phyloP scores from a whole-genome alignment of 2,329 filamentous ascomycete genomes.

The Colletotrichum cordylinicola region DNA sequence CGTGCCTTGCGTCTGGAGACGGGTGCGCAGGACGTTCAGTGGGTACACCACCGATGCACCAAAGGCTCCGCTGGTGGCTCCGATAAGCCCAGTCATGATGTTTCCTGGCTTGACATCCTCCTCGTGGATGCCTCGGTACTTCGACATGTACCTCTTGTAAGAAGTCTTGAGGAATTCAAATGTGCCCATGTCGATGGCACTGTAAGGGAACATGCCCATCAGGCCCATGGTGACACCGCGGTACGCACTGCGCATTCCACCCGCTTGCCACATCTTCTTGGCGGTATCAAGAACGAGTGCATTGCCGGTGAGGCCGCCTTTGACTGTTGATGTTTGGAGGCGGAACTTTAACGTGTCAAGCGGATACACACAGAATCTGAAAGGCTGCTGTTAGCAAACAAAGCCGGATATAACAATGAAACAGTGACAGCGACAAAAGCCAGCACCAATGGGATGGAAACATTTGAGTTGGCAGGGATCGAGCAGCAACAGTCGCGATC shows the following conservation, averaged over 20 bases:
- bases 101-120: conserved; percentile 84
- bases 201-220: conserved; percentile 96
- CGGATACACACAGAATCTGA: conserved; percentile 88
- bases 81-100: conserved; percentile 85
- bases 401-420: not conserved
- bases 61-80: conserved; percentile 88
- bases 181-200: conserved; percentile 93
- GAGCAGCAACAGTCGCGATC: not conserved
- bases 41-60: conserved; percentile 96
- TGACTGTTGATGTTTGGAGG: conserved; percentile 93
- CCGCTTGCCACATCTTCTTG: conserved; percentile 82
- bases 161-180: conserved; percentile 90
- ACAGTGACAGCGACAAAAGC: not conserved
- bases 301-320: conserved; percentile 83
- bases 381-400: conserved; percentile 25
- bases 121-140: conserved; percentile 73
- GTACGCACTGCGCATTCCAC: conserved; percentile 80
- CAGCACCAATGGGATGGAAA: not conserved
- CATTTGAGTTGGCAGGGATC: not conserved
- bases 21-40: conserved; percentile 88
- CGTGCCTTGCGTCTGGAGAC: conserved; percentile 93
- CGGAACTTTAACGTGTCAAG: conserved; percentile 83
- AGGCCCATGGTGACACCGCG: conserved; percentile 93
- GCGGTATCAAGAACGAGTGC: conserved; percentile 83
- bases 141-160: conserved; percentile 74